Evolutionary conservation across 2,329 filamentous ascomycete genomes (phyloP).

Genomic region (Epichloe scottii): DNA sequence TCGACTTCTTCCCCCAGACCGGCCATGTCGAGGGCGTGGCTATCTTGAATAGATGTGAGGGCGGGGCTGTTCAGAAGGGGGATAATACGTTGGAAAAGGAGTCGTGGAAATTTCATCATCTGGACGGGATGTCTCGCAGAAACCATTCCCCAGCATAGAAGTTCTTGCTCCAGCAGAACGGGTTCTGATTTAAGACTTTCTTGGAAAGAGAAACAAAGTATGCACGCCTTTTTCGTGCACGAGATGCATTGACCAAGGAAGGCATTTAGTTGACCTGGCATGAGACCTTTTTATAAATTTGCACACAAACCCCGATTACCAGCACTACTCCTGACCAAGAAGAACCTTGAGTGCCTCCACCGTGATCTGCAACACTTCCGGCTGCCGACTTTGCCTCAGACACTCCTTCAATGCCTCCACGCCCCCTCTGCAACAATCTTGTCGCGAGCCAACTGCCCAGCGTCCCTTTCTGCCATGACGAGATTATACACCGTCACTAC

Average conservation of each 20-base stretch:
- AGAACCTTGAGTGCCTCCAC: conserved; percentile 62
- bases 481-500: conserved; percentile 66
- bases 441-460: conserved; percentile 46
- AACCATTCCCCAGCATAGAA: background rate
- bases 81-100: background rate
- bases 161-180: background rate
- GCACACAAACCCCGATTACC: background rate
- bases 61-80: conserved; percentile 7
- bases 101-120: background rate
- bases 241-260: no score
- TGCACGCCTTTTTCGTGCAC: no score
- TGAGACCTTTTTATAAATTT: background rate
- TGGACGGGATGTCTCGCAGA: background rate
- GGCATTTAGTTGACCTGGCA: background rate
- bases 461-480: conserved; percentile 50
- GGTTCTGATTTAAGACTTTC: no score
- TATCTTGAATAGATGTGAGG: conserved; percentile 46
- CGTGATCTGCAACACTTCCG: conserved; percentile 57
- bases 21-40: conserved; percentile 58
- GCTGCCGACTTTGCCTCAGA: conserved; percentile 54
- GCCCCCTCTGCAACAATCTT: conserved; percentile 51
- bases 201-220: no score
- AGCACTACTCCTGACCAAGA: conserved; percentile 25
- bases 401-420: conserved; percentile 57
- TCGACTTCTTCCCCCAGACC: conserved; percentile 94